phyloP scores from a whole-genome alignment of 129 eudicot species.

The Artemisia annua region DNA sequence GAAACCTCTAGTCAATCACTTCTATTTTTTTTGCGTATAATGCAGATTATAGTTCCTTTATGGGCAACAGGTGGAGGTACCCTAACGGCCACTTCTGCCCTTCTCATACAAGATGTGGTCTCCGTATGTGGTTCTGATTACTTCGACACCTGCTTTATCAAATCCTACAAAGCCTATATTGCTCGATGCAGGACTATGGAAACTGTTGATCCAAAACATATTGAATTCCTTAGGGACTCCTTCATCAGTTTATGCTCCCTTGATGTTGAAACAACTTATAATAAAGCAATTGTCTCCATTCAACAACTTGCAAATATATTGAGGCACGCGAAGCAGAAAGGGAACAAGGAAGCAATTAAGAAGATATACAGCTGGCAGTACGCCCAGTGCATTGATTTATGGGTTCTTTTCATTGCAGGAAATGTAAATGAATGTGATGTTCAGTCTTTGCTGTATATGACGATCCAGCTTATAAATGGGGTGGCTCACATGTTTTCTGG shows the following conservation, averaged over 20 bases:
- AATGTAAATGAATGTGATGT: constrained; percentile 57
- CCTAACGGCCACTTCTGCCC: constrained; percentile 64
- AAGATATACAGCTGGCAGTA: constrained; percentile 89
- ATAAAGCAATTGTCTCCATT: constrained; percentile 57
- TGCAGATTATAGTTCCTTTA: constrained; percentile 77
- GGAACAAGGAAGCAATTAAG: constrained; percentile 71
- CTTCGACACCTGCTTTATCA: constrained; percentile 67
- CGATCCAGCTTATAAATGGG: constrained; percentile 76
- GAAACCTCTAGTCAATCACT: too few relatives aligned
- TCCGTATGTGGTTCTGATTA: constrained; percentile 46
- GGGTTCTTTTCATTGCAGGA: constrained; percentile 72
- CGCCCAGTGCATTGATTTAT: constrained; percentile 69
- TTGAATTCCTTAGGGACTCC: constrained; percentile 60
- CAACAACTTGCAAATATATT: constrained; percentile 68
- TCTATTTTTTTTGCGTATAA: not conserved
- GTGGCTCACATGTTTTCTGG: constrained; percentile 67
- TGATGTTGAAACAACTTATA: constrained; percentile 66
- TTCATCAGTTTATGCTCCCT: constrained; percentile 69
- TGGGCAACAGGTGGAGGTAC: constrained; percentile 83
- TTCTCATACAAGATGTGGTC: constrained; percentile 67
- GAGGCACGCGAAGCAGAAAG: constrained; percentile 45
- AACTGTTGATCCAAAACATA: constrained; percentile 47
- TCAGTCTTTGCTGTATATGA: constrained; percentile 45
- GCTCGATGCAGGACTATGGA: constrained; percentile 61
- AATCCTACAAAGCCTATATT: constrained; percentile 58